Evolutionary conservation across 495 filamentous ascomycete genomes (phyloP), one percentile per base, ranked within the genome.

Genomic region (Podospora appendiculata): DNA sequence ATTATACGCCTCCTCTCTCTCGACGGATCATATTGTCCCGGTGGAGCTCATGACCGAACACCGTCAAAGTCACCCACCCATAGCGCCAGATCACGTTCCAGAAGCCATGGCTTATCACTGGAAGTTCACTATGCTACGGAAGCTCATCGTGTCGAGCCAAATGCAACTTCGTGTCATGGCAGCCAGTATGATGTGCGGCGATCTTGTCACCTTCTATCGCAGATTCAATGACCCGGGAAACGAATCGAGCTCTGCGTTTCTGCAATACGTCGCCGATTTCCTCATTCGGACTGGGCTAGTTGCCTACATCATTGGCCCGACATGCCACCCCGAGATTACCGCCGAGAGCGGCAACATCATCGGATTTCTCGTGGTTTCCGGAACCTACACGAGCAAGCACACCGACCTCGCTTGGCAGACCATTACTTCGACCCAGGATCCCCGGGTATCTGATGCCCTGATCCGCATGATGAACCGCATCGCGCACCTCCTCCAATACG

Each of bases 321-420:
- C 89, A 50, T 95, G 93, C 14, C 93, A 97, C 61, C 88, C 88
- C 6, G 89, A 95, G 59, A 80, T 98, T 52, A 94, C 95, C 43
- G 75, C 71, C 41, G 80, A 88, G 54, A 87, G 87, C 61, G 76
- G 77, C 52, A 95, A 96, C 51, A 87, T 97, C 49, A 74, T 95
- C 40, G 87, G 86, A 0, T 97, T 96, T 54, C 76, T 97, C 45
- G 78, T 89, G n/a, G 87, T 93, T 39, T 95, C 89, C 0, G 67
- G 73, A 34, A 84, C 79, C 4, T 95, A 93, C 62, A 81, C 79
- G 8, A 59, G 79, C n/a, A 58, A 70, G 12, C 85, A 91, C 55
- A 87, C 87, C 4, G 87, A 96, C 57, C 75, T 79, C 10, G 79
- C 96, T 43, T 98, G 94, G 93, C 81, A 85, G 49, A 86, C 89